Percentiles rank a stretch among this genome's conserved stretches.
Conservation (phyloP, 345 rosid species). For the Geranium rotundifolium region DNA sequence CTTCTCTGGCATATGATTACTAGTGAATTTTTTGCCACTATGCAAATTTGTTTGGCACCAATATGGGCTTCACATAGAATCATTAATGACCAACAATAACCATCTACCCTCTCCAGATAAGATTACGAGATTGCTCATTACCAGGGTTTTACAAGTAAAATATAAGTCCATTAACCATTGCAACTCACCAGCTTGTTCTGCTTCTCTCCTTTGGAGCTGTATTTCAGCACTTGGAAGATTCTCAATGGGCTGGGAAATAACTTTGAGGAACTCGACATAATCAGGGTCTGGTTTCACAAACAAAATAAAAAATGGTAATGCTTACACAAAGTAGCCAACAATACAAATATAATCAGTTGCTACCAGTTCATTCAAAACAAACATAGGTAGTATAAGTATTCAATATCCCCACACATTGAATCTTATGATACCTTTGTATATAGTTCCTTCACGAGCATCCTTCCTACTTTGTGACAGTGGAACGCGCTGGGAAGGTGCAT, state of each 20-base stretch:
- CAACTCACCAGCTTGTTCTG: conserved; percentile 39
- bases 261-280: conserved; percentile 58
- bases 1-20: no score
- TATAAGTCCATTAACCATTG: conserved; percentile 5
- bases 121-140: neutral
- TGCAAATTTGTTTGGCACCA: neutral
- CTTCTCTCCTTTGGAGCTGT: conserved; percentile 60
- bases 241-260: conserved; percentile 50
- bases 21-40: no score
- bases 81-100: neutral
- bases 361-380: neutral
- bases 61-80: neutral
- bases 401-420: neutral
- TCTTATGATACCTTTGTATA: conserved; percentile 26
- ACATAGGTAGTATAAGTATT: neutral
- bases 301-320: neutral
- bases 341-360: neutral
- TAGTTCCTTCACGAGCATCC: conserved; percentile 63
- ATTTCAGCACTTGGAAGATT: conserved; percentile 56
- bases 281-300: conserved; percentile 36
- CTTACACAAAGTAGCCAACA: neutral
- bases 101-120: neutral
- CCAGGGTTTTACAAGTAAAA: neutral
- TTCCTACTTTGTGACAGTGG: conserved; percentile 36
- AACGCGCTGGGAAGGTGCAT: conserved; percentile 59